Percentiles rank a stretch among this genome's conserved stretches.
phyloP scores from a whole-genome alignment of 169 alveolate genomes.

The Eimeria acervulina region DNA sequence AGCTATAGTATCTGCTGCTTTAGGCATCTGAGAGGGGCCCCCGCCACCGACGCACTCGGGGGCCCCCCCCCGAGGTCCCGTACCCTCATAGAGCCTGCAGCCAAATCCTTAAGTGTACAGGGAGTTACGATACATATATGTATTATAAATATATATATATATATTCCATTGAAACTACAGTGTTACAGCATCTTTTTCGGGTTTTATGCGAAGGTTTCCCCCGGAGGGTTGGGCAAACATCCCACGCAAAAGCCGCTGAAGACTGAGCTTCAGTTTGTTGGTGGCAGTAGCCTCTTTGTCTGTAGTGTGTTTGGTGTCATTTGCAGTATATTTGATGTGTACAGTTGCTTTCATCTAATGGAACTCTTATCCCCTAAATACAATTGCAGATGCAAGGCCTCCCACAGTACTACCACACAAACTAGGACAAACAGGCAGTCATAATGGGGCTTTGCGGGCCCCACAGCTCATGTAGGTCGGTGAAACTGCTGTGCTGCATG shows the following conservation, averaged over 20 bases:
- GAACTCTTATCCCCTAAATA: no score
- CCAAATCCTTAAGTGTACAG: neutral
- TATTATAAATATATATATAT: neutral
- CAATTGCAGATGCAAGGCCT: no score
- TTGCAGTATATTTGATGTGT: no score
- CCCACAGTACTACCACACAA: no score
- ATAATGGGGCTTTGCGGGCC: neutral
- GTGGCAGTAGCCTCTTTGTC: no score
- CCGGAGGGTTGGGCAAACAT: no score
- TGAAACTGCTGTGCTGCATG: neutral
- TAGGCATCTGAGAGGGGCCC: neutral
- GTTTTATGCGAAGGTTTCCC: no score
- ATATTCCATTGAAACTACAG: neutral
- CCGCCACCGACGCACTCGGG: neutral
- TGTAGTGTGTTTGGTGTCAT: no score
- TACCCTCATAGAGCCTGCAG: neutral
- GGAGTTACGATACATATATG: neutral
- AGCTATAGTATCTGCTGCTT: neutral
- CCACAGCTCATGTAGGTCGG: neutral
- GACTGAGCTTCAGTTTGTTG: neutral
- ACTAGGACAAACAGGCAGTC: no score
- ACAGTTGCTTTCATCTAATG: no score
- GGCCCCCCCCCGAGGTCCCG: slow-evolving; percentile 3
- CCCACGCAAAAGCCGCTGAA: no score
- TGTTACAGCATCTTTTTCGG: no score